Conservation (phyloP, 352 stramenopile genomes). For the Phytopythium montanum region DNA sequence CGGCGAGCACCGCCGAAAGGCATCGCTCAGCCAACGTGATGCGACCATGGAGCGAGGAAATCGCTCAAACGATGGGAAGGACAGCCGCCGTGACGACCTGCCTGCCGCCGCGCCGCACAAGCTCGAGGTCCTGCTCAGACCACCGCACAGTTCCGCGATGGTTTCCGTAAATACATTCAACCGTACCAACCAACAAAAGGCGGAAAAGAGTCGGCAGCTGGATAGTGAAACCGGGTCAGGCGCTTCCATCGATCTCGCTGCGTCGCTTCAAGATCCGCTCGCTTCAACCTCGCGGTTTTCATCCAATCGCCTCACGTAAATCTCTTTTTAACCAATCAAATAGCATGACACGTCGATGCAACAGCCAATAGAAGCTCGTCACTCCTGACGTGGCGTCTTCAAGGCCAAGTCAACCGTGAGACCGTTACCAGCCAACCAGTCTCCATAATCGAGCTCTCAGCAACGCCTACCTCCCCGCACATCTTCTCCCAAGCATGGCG, state of each 20-base stretch:
- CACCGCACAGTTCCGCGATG: no score
- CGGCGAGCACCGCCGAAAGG: neutral
- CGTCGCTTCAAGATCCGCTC: slow-evolving; percentile 1
- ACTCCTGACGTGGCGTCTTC: neutral
- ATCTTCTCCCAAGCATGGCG: neutral
- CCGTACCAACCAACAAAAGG: neutral
- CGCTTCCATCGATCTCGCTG: neutral
- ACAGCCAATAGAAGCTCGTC: neutral
- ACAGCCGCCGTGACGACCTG: no score
- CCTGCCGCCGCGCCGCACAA: no score
- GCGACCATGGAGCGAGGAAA: no score
- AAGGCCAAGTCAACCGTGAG: neutral
- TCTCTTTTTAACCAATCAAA: neutral
- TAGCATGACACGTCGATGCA: neutral
- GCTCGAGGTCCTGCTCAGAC: no score
- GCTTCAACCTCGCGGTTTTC: slow-evolving; percentile 1
- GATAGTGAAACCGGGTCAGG: neutral
- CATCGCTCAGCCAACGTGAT: no score
- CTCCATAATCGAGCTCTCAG: slow-evolving; percentile 3
- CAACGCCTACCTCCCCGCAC: neutral
- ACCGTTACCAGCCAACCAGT: neutral
- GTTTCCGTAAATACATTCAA: slow-evolving; percentile 1
- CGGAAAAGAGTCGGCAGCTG: neutral
- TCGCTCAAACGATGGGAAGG: no score
- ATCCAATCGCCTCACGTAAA: neutral